Evolutionary conservation across 176 grass and related monocot species (phyloP).

Genomic region (Canna indica): DNA sequence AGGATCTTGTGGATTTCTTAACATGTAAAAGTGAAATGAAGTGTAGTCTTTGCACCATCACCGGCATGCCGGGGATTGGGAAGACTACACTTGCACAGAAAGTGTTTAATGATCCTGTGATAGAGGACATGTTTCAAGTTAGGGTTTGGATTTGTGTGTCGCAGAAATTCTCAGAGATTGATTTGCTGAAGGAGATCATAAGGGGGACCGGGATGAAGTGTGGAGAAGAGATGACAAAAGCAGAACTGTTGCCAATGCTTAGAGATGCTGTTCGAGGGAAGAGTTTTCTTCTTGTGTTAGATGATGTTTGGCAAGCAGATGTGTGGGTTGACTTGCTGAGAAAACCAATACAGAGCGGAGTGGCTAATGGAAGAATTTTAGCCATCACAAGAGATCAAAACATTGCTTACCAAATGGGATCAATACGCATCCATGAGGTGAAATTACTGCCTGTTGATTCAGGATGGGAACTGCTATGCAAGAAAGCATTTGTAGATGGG

Average conservation of each 20-base stretch:
- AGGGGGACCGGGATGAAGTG: background rate
- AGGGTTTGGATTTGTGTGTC: constrained; percentile 29
- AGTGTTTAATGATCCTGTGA: constrained; percentile 21
- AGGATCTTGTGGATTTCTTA: constrained; percentile 15
- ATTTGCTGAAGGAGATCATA: constrained; percentile 25
- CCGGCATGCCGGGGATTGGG: constrained; percentile 39
- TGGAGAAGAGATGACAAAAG: background rate
- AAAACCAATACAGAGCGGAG: constrained; percentile 16
- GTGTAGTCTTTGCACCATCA: constrained; percentile 8
- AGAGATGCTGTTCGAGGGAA: background rate
- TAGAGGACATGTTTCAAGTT: constrained; percentile 14
- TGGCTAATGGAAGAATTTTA: constrained; percentile 14
- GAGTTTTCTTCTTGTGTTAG: constrained; percentile 26
- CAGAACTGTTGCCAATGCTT: constrained; percentile 14
- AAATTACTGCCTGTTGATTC: background rate
- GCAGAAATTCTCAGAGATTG: constrained; percentile 8
- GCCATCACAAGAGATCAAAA: constrained; percentile 12
- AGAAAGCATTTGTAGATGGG: background rate
- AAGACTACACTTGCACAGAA: constrained; percentile 45
- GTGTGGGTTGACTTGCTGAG: constrained; percentile 22
- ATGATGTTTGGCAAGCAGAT: constrained; percentile 32
- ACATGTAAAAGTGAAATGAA: background rate
- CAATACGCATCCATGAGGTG: background rate
- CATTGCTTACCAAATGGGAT: background rate
- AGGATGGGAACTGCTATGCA: background rate